These are phyloP conservation scores for Aspergillus floridensis DNA, from an alignment of 2,329 filamentous ascomycete genomes.

Conservation along the genomic window DNA sequence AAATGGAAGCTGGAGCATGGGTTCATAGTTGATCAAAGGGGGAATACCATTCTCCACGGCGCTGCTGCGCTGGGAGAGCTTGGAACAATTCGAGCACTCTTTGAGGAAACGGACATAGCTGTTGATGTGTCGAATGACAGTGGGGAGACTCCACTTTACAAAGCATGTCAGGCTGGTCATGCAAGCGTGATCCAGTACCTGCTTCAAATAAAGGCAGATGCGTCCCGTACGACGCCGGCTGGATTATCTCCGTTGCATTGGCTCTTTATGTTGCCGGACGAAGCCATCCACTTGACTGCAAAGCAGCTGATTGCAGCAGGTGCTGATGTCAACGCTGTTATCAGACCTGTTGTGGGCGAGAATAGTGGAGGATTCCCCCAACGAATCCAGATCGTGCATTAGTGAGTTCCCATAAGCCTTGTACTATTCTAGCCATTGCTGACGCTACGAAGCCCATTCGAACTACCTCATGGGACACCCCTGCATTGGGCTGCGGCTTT, in stretches of 20 bases:
- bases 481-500: constrained; percentile 29
- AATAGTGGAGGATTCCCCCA: constrained; percentile 19
- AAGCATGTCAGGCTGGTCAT: constrained; percentile 30
- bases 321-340: constrained; percentile 22
- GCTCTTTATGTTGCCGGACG: constrained; percentile 24
- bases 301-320: constrained; percentile 20
- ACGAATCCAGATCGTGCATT: constrained; percentile 25
- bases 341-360: constrained; percentile 18
- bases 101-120: constrained; percentile 16
- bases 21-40: constrained; percentile 23
- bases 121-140: constrained; percentile 26
- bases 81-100: constrained; percentile 14
- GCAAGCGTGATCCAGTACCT: constrained; percentile 22
- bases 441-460: constrained; percentile 23
- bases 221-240: constrained; percentile 18
- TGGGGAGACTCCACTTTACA: constrained; percentile 27
- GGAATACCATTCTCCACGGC: constrained; percentile 27
- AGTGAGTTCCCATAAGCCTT: constrained; percentile 16
- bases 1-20: constrained; percentile 11
- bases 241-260: constrained; percentile 25
- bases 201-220: constrained; percentile 23
- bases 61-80: constrained; percentile 22
- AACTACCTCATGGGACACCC: constrained; percentile 27
- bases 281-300: constrained; percentile 15
- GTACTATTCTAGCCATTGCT: not conserved